Base-by-base conservation (phyloP, 2,329 filamentous ascomycete genomes). In the Akanthomyces muscarius region DNA sequence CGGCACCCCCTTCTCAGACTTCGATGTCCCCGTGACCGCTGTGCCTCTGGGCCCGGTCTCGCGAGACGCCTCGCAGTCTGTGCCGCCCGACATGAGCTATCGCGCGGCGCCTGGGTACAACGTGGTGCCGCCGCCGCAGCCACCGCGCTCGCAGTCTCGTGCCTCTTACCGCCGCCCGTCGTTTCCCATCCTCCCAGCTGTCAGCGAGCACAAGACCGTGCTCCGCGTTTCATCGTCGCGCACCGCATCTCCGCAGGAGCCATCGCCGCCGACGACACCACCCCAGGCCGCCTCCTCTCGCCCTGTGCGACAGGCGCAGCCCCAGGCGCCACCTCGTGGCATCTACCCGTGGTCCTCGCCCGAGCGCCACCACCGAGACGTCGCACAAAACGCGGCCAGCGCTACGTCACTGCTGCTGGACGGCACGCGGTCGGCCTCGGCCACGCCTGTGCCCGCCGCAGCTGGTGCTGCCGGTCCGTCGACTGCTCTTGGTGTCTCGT, bases 41-140 rank as follows among this genome's bases (percentile, higher is more conserved):
- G 80, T 93, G 50, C 85, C 86, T 1, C 70, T 86, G 18, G 90
- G 89, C 0, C 90, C 90, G 7, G 81, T 96, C 38, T 83, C 89
- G 51, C 89, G 94, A 57, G 89, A 95, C 71, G 80, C 83, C 53
- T 96, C 92, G 30, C 92, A 97, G 75, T 97, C 93, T 5, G 94
- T 97, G 0, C 94, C 94, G 50, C 94, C 94, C 7, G 88, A 96
- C 77, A 97, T 97, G 92, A 88, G 86, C 73, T 97, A 89, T 79
- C 79, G 52, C 53, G 41, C 52, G 23, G n/a, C 60, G 6, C 18
- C 51, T 36, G 41, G 25, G 33, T 48, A 71, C 74, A 65, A 48
- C 33, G 5, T 28, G 38, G 11, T 10, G n/a, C 73, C 72, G 63
- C 73, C 65, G 69, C 64, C 69, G 64, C 66, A 73, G 67, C 68